A percentile compares a stretch with the other conserved stretches of the same genome.
Evolutionary conservation across 2,329 filamentous ascomycete genomes (phyloP).

Genomic region (Aspergillus luchuensis): DNA sequence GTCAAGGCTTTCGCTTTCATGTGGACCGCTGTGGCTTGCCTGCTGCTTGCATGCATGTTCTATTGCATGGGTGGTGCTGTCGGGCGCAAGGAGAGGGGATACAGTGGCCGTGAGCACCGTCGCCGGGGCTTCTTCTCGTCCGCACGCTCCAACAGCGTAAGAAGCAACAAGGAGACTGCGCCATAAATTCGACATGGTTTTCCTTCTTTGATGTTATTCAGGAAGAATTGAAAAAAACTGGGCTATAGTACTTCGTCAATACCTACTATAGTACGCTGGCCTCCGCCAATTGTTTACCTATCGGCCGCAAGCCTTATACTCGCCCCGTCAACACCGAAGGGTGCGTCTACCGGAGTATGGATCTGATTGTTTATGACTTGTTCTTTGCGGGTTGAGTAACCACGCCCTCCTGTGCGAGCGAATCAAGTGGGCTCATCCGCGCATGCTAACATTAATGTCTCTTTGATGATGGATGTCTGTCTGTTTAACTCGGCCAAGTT

Average conservation of each 20-base stretch:
- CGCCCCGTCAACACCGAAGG: not conserved
- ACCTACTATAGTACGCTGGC: not conserved
- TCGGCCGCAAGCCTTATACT: not conserved
- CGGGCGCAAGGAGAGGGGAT: slow-evolving; percentile 35
- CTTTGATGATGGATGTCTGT: not conserved
- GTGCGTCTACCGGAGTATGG: not conserved
- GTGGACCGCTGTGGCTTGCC: slow-evolving; percentile 59
- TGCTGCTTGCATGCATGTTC: slow-evolving; percentile 58
- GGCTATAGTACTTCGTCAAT: not conserved
- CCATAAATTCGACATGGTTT: slow-evolving; percentile 22
- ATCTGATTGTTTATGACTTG: not conserved
- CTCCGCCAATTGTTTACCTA: not conserved
- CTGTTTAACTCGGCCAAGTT: not conserved
- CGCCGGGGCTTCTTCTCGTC: slow-evolving; percentile 43
- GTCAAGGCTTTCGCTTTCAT: slow-evolving; percentile 63
- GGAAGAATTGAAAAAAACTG: not conserved
- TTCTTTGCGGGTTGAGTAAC: not conserved
- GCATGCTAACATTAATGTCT: not conserved
- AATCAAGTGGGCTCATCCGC: not conserved
- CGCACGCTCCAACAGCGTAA: slow-evolving; percentile 31
- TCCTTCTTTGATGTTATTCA: too few relatives aligned
- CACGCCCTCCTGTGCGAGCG: not conserved
- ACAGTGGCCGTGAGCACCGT: slow-evolving; percentile 40
- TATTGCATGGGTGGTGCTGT: slow-evolving; percentile 55
- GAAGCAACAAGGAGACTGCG: slow-evolving; percentile 33